Evolutionary conservation across 768 basidiomycete species (phyloP), one percentile per base, ranked within the genome.

Genomic region (Lactarius quietus): DNA sequence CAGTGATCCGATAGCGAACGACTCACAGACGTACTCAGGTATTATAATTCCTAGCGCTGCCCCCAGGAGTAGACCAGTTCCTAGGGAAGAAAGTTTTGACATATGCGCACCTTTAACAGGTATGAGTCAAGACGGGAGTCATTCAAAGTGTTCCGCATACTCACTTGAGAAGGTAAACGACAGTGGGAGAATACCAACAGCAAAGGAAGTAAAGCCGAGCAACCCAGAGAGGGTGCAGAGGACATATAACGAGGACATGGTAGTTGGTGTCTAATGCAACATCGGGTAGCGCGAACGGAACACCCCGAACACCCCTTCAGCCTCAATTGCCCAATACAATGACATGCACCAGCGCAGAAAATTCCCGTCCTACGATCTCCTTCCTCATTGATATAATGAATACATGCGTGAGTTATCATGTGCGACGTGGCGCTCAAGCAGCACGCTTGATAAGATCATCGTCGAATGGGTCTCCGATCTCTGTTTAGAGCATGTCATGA

Each of bases 1-100:
- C 28, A 23, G 33, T n/a, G 52, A n/a, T 35, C 57, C 39, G 36
- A 20, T 48, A 31, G 33, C 39, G 23, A 28, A 62, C 38, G 26
- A 61, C 48, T 56, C 54, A 57, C 39, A 58, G 62, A 86, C 90
- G 74, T 76, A 95, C 90, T 97, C 95, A 41, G 96, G 95, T 59
- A 98, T 88, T 68, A 98, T 93, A 29, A 98, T 86, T 15, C 92
- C 92, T 68, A 98, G 77, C 0, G 93, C 93, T 3, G 95, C 89
- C 4, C 95, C 95, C 17, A 97, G 82, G 20, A 98, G 81, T 14
- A 98, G 78, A 14, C 95, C 95, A 53, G 90, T 90, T 14, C 92
- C 90, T 18, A 93, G 73, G 51, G 83, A 82, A 9, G 81, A 82
- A 36, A 88, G 73, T 48, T 75, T 70, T 26, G 78, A 78, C 52